These are phyloP conservation scores for Claviceps sp. DNA, from an alignment of 2,329 filamentous ascomycete species.

Conservation along the genomic window DNA sequence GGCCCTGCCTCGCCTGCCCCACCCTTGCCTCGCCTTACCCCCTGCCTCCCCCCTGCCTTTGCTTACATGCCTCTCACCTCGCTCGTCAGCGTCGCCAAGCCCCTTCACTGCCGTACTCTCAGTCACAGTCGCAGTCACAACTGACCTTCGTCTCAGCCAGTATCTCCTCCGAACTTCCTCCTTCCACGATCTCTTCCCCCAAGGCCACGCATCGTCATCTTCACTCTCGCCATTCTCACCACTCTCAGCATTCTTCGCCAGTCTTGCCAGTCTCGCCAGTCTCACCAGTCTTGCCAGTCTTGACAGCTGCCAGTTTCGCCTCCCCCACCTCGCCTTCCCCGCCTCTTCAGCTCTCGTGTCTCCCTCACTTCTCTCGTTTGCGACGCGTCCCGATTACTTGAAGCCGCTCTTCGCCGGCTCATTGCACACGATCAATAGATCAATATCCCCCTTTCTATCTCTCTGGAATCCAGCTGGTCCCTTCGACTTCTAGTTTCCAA, in stretches of 20 bases:
- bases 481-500: conserved; percentile 9
- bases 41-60: not conserved
- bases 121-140: conserved; percentile 15
- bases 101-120: not conserved
- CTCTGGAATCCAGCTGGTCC: conserved; percentile 12
- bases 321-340: conserved; percentile 7
- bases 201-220: conserved; percentile 8
- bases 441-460: conserved; percentile 13
- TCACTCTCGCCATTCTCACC: conserved; percentile 6
- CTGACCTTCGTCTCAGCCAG: conserved; percentile 23
- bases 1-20: not conserved
- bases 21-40: too few relatives aligned
- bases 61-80: not conserved
- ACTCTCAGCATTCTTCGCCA: conserved; percentile 7
- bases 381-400: conserved; percentile 18
- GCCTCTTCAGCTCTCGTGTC: conserved; percentile 2
- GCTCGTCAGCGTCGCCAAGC: not conserved
- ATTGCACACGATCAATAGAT: conserved; percentile 11
- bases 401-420: conserved; percentile 10
- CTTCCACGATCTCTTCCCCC: conserved; percentile 6
- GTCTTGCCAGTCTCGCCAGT: conserved; percentile 6
- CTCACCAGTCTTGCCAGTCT: conserved; percentile 7
- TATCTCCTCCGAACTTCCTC: conserved; percentile 14
- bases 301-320: conserved; percentile 6
- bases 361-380: conserved; percentile 15